A percentile compares a stretch with the other conserved stretches of the same genome.
Evolutionary conservation across 768 basidiomycete species (phyloP).

Genomic region (Lactarius sanguifluus): DNA sequence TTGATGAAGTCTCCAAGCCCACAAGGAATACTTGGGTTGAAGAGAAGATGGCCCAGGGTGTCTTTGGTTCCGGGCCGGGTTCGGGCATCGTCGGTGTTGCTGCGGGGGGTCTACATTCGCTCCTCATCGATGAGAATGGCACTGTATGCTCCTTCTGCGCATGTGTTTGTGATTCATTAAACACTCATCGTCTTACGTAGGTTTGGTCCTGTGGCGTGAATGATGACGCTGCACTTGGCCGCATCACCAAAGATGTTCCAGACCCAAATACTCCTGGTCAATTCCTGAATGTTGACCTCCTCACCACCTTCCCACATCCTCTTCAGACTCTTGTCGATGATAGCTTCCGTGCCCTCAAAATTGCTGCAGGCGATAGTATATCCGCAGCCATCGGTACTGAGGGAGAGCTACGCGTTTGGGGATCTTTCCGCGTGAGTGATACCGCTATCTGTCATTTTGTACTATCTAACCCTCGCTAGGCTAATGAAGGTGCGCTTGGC

Average conservation of each 20-base stretch:
- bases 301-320: constrained; percentile 61
- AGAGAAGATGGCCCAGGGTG: constrained; percentile 66
- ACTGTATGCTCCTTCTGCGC: constrained; percentile 55
- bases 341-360: constrained; percentile 78
- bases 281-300: constrained; percentile 53
- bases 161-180: neutral
- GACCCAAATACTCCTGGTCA: constrained; percentile 58
- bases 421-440: constrained; percentile 75
- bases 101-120: constrained; percentile 85
- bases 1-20: constrained; percentile 75
- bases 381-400: constrained; percentile 78
- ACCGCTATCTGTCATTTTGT: constrained; percentile 11
- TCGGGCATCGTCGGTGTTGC: constrained; percentile 82
- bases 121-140: constrained; percentile 88
- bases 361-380: constrained; percentile 86
- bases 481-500: constrained; percentile 79
- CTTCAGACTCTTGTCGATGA: constrained; percentile 70
- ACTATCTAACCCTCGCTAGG: constrained; percentile 41
- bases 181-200: constrained; percentile 39
- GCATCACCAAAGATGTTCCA: constrained; percentile 62
- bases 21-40: constrained; percentile 77
- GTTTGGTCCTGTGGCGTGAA: constrained; percentile 86
- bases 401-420: constrained; percentile 87
- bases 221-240: constrained; percentile 85
- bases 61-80: constrained; percentile 60